These are phyloP conservation scores for Fulvia fulva DNA, from an alignment of 2,329 filamentous ascomycete species.

Conservation along the genomic window DNA sequence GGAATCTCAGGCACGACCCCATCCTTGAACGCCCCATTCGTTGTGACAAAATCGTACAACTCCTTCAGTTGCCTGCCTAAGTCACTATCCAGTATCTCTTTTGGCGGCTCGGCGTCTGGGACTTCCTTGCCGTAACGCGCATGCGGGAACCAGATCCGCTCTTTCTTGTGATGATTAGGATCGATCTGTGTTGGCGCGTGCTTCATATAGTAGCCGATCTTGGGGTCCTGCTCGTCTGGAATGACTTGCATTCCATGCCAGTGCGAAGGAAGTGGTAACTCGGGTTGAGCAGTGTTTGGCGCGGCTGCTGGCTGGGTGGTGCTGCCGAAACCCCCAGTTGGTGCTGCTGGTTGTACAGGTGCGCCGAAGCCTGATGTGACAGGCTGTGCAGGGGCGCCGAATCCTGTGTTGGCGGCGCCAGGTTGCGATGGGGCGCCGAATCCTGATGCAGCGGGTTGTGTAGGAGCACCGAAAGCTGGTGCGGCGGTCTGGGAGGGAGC, in stretches of 20 bases:
- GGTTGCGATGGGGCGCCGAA: not conserved
- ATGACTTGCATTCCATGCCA: constrained; percentile 34
- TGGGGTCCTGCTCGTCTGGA: not conserved
- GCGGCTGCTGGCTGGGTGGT: not conserved
- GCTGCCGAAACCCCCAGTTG: not conserved
- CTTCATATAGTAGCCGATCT: not conserved
- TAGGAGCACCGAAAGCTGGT: too few species aligned
- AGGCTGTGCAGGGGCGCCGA: not conserved
- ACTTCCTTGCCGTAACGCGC: constrained; percentile 64
- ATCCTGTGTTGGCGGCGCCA: too few species aligned
- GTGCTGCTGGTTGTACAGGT: not conserved
- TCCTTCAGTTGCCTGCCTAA: constrained; percentile 50
- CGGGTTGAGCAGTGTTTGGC: constrained; percentile 9
- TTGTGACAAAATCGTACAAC: constrained; percentile 62
- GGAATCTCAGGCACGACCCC: constrained; percentile 72
- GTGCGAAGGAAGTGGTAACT: constrained; percentile 36
- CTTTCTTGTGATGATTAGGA: not conserved
- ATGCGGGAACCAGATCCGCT: constrained; percentile 9
- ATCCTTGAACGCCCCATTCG: constrained; percentile 64
- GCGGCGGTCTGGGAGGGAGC: too few species aligned
- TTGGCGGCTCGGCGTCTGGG: constrained; percentile 46
- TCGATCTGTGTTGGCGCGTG: not conserved
- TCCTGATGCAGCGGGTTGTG: not conserved
- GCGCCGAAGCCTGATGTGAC: constrained; percentile 1
- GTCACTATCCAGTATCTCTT: constrained; percentile 56